Evolutionary conservation across 2,329 filamentous ascomycete genomes (phyloP).

Genomic region (Fusarium neocosmosporiellum): DNA sequence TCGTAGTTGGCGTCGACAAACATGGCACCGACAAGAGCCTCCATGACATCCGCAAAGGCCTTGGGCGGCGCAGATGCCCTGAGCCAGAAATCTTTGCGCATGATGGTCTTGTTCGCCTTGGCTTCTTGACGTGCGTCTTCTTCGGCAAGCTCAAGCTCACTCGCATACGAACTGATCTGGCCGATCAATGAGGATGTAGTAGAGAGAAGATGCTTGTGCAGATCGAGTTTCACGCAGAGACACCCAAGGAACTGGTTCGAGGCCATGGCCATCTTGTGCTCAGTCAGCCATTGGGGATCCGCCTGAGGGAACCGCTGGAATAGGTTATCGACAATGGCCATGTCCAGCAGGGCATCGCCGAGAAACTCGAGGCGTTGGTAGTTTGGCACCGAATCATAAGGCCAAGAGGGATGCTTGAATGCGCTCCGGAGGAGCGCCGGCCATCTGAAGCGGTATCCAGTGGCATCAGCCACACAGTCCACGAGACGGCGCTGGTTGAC

Average conservation of each 20-base stretch:
- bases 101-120: slow-evolving; percentile 43
- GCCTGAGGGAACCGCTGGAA: slow-evolving; percentile 80
- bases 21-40: slow-evolving; percentile 88
- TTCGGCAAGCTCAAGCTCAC: slow-evolving; percentile 65
- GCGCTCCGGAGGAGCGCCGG: slow-evolving; percentile 84
- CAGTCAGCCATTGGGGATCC: slow-evolving; percentile 96
- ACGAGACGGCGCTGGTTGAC: slow-evolving; percentile 77
- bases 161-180: slow-evolving; percentile 65
- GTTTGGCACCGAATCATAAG: slow-evolving; percentile 81
- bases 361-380: slow-evolving; percentile 95
- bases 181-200: slow-evolving; percentile 57
- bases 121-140: slow-evolving; percentile 50
- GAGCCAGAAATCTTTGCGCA: slow-evolving; percentile 75
- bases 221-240: slow-evolving; percentile 80
- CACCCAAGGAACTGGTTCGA: slow-evolving; percentile 94
- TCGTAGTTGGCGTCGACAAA: slow-evolving; percentile 91
- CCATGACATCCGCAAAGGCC: slow-evolving; percentile 84
- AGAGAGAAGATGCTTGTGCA: slow-evolving; percentile 78
- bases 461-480: slow-evolving; percentile 67
- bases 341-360: slow-evolving; percentile 88
- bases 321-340: slow-evolving; percentile 84
- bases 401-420: slow-evolving; percentile 88
- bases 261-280: slow-evolving; percentile 99
- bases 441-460: slow-evolving; percentile 74
- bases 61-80: slow-evolving; percentile 74